phyloP scores from a whole-genome alignment of 495 filamentous ascomycete species.

The Neurospora sp. region DNA sequence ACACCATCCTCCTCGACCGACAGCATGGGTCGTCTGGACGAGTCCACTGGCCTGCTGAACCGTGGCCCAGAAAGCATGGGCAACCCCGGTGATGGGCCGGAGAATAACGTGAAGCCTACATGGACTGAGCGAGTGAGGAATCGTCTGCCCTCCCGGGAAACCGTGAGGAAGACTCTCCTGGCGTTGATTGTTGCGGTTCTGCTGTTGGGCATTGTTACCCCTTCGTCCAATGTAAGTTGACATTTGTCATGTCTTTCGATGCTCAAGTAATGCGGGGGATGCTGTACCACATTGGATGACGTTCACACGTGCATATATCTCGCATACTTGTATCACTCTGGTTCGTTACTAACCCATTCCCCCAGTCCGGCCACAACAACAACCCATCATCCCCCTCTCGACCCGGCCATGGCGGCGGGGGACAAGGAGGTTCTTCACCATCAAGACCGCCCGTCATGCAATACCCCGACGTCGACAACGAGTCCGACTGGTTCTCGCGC shows the following conservation, averaged over 20 bases:
- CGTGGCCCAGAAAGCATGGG: slow-evolving; percentile 34
- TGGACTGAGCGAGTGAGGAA: slow-evolving; percentile 25
- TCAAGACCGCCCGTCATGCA: slow-evolving; percentile 5
- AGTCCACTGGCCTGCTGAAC: slow-evolving; percentile 25
- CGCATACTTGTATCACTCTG: neutral
- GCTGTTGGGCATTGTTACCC: neutral
- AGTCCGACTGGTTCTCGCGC: slow-evolving; percentile 5
- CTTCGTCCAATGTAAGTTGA: neutral
- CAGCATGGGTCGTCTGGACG: slow-evolving; percentile 29
- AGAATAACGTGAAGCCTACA: neutral
- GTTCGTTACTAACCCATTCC: neutral
- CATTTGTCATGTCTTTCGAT: neutral
- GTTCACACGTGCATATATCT: neutral
- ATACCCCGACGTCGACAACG: slow-evolving; percentile 15
- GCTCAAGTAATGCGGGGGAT: neutral
- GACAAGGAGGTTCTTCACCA: neutral
- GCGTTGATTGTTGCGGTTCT: slow-evolving; percentile 15
- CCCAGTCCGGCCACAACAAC: neutral
- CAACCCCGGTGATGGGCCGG: neutral
- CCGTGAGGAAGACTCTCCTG: slow-evolving; percentile 5
- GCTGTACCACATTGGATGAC: neutral
- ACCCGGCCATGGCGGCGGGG: neutral
- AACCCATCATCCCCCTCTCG: neutral
- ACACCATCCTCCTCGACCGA: slow-evolving; percentile 26
- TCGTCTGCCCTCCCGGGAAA: slow-evolving; percentile 14